Conservation (phyloP, 441 rosid genomes). For the Raphanus hybrid region DNA sequence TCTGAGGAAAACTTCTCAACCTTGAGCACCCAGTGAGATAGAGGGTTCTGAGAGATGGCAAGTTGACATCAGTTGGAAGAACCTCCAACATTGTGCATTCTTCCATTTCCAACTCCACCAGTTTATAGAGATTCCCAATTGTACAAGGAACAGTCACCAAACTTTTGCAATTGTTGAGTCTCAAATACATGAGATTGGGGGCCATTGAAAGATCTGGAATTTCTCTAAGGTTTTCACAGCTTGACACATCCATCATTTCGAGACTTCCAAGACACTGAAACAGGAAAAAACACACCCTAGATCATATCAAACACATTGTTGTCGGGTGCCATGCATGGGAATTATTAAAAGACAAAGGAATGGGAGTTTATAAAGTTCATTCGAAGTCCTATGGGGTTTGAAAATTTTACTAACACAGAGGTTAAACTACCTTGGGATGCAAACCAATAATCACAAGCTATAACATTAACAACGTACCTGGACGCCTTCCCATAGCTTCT, state of each 20-base stretch:
- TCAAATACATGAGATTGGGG: neutral
- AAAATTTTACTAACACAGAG: neutral
- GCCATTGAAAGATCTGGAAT: conserved; percentile 9
- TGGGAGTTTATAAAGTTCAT: too few species aligned
- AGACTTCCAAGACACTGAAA: neutral
- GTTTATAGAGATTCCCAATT: neutral
- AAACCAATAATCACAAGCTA: neutral
- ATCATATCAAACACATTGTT: neutral
- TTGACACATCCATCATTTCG: neutral
- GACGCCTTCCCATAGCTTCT: conserved; percentile 7
- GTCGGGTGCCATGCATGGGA: neutral
- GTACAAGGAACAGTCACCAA: neutral
- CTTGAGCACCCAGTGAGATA: conserved; percentile 6
- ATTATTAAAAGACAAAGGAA: neutral
- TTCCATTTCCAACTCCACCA: neutral
- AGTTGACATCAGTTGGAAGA: conserved; percentile 6
- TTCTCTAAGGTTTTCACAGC: neutral
- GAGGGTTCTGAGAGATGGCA: neutral
- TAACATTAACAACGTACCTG: neutral
- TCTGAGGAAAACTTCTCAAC: conserved; percentile 3
- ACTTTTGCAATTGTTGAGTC: neutral
- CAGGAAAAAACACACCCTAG: neutral
- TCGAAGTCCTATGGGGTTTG: neutral
- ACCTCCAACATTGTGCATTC: neutral
- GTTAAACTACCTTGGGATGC: neutral